Conservation (phyloP, 495 filamentous ascomycete genomes). For the Podospora conica region DNA sequence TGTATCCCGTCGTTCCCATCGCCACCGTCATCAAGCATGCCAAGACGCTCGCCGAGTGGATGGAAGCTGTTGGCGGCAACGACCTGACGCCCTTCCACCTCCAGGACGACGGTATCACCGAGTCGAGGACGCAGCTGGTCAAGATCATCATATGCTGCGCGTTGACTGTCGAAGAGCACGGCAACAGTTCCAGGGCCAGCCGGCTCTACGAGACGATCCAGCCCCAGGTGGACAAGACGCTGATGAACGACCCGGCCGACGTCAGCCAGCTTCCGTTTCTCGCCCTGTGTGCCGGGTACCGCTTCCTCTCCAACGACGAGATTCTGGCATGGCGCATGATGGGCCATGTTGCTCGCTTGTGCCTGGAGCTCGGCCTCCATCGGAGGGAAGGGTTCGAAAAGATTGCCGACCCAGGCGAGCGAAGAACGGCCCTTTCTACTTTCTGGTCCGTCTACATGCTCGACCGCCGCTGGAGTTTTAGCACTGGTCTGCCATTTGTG, state of each 20-base stretch:
- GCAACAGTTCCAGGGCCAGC: conserved; percentile 65
- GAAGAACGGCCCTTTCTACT: conserved; percentile 53
- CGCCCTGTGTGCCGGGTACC: conserved; percentile 71
- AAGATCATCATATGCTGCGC: conserved; percentile 77
- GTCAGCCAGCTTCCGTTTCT: conserved; percentile 67
- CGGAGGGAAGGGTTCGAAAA: conserved; percentile 65
- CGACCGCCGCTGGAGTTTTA: conserved; percentile 76
- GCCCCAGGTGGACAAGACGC: conserved; percentile 58
- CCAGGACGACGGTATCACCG: conserved; percentile 56
- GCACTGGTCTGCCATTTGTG: conserved; percentile 73
- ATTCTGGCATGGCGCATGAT: conserved; percentile 73
- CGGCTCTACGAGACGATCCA: conserved; percentile 66
- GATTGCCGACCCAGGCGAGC: conserved; percentile 57
- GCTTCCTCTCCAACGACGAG: conserved; percentile 78
- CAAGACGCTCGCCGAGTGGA: conserved; percentile 60
- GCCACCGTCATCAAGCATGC: conserved; percentile 59
- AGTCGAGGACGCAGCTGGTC: conserved; percentile 61
- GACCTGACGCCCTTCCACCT: conserved; percentile 17
- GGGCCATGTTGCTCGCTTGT: conserved; percentile 67
- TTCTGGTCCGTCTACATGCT: conserved; percentile 81
- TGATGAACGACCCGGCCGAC: conserved; percentile 60
- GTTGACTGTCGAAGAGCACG: conserved; percentile 65
- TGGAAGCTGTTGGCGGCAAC: conserved; percentile 43
- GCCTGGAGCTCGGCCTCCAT: conserved; percentile 75
- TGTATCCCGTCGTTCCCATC: conserved; percentile 78